phyloP scores from a whole-genome alignment of 1,284 basidiomycete genomes.

The Porodaedalea pini region DNA sequence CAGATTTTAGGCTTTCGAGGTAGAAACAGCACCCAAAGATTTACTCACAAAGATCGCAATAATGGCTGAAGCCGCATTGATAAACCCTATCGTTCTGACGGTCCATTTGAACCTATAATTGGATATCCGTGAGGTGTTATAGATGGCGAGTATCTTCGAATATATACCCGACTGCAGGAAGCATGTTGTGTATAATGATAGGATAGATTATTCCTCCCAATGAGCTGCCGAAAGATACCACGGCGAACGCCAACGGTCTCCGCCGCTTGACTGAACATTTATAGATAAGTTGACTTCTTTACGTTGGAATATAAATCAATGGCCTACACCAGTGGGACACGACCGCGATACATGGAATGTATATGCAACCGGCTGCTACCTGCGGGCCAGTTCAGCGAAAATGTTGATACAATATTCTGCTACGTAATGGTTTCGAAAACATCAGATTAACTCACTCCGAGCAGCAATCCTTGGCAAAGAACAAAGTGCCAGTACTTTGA shows the following conservation, averaged over 20 bases:
- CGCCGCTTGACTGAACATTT: constrained; percentile 31
- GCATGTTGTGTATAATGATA: constrained; percentile 40
- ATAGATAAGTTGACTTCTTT: neutral
- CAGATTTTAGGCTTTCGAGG: no score
- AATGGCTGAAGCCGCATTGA: neutral
- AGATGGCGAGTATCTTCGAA: neutral
- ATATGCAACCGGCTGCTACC: constrained; percentile 45
- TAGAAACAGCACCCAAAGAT: no score
- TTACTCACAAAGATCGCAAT: constrained; percentile 1
- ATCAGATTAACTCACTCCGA: constrained; percentile 37
- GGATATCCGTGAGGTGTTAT: neutral
- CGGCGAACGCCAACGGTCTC: constrained; percentile 40
- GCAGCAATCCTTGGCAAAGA: constrained; percentile 49
- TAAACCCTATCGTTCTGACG: constrained; percentile 1
- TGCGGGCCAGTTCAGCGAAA: constrained; percentile 20
- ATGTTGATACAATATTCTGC: constrained; percentile 1
- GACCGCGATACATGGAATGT: constrained; percentile 43
- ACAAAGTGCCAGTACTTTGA: constrained; percentile 57
- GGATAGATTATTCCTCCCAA: constrained; percentile 48
- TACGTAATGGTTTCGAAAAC: neutral
- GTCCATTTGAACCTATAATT: constrained; percentile 8
- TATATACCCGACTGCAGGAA: constrained; percentile 24
- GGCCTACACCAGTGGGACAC: constrained; percentile 44
- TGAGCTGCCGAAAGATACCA: constrained; percentile 39
- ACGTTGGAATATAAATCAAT: neutral